Conservation (phyloP, 2,329 filamentous ascomycete species). For the Talaromyces sp. region DNA sequence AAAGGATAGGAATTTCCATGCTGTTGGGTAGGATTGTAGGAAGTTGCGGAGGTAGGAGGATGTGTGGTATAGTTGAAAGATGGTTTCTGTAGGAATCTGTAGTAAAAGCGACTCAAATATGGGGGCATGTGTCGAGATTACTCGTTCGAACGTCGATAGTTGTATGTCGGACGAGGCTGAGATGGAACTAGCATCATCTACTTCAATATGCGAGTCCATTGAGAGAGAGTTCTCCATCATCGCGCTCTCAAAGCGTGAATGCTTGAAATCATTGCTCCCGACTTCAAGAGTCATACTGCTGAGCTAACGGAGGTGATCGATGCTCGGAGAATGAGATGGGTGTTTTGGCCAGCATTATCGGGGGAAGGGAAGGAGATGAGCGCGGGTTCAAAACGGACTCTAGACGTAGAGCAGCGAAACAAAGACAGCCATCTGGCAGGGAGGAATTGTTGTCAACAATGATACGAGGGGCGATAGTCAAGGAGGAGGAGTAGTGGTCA, state of each 20-base stretch:
- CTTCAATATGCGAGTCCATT: constrained; percentile 22
- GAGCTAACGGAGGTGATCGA: constrained; percentile 11
- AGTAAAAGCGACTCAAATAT: constrained; percentile 58
- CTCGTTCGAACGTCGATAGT: constrained; percentile 51
- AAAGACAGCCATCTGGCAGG: constrained; percentile 15
- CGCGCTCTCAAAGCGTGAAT: background rate
- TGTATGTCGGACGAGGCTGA: constrained; percentile 14
- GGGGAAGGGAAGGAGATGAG: background rate
- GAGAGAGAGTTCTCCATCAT: background rate
- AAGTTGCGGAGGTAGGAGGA: constrained; percentile 54
- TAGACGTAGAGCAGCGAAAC: constrained; percentile 8
- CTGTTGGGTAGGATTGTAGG: constrained; percentile 55
- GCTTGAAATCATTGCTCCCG: constrained; percentile 7
- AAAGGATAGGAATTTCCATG: constrained; percentile 60
- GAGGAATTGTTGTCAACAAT: background rate
- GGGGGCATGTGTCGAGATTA: constrained; percentile 56
- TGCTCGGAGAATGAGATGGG: constrained; percentile 6
- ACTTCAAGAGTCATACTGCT: constrained; percentile 12
- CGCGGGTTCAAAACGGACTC: background rate
- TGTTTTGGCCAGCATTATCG: constrained; percentile 16
- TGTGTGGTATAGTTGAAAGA: constrained; percentile 58
- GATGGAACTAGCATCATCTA: constrained; percentile 8
- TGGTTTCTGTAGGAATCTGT: constrained; percentile 54
- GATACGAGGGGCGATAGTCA: background rate
- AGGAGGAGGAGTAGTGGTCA: background rate